A percentile compares a stretch with the other conserved stretches of the same genome.
Evolutionary conservation across 2,329 filamentous ascomycete genomes (phyloP).

Genomic region (Diaporthe amygdali): DNA sequence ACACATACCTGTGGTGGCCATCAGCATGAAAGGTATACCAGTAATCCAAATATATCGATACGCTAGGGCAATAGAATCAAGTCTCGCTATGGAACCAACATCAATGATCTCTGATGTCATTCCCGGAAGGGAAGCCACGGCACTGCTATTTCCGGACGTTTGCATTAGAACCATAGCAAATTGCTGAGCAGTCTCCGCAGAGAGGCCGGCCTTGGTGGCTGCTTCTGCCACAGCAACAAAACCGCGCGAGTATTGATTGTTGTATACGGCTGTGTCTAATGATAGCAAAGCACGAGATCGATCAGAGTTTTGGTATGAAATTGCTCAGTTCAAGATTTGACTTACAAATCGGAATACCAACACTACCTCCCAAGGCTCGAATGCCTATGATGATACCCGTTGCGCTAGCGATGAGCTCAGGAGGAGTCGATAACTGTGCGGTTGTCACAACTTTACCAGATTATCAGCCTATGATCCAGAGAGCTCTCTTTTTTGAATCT

Average conservation of each 20-base stretch:
- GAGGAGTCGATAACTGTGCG: neutral
- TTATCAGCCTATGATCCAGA: neutral
- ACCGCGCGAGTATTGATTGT: neutral
- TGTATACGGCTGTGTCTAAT: neutral
- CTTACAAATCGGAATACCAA: neutral
- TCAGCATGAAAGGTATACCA: neutral
- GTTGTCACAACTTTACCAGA: neutral
- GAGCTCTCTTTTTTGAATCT: neutral
- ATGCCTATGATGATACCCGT: neutral
- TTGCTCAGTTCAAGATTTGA: rapidly evolving
- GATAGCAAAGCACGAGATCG: neutral
- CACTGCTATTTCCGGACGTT: neutral
- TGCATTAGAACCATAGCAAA: neutral
- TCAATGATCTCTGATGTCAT: neutral
- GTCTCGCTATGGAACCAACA: neutral
- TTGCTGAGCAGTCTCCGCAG: neutral
- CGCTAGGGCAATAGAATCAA: neutral
- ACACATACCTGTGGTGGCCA: neutral
- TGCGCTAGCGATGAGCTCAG: neutral
- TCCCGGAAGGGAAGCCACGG: neutral
- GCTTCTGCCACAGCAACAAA: neutral
- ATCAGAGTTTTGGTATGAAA: neutral
- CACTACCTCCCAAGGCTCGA: neutral
- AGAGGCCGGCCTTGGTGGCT: neutral
- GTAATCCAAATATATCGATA: neutral